Base-by-base conservation (phyloP, 768 basidiomycete genomes). In the Pisolithus tinctorius region DNA sequence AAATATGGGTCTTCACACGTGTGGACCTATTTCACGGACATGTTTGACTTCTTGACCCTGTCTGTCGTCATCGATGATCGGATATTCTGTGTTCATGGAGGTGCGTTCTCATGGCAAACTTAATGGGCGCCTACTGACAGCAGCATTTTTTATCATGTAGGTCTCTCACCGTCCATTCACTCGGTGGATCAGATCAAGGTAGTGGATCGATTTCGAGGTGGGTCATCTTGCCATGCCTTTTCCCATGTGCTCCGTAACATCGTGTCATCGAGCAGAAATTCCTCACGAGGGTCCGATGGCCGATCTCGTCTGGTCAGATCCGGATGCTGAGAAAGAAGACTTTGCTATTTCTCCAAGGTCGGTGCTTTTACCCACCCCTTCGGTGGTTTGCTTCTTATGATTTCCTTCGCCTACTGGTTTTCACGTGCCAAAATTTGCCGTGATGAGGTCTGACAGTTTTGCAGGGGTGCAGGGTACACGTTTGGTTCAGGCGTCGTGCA, bases 261-360 rank as follows among this genome's bases (percentile, higher is more conserved):
- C 58, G 60, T 62, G 48, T 45, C 52, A 57, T 39, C 51, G 52
- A 17, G 23, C 63, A 93, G 96, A 99, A 75, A 98, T 99, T 52
- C 96, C 96, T 40, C 96, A 98, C 61, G 96, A 99, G 69, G 96
- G 96, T 4, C 95, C 96, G 26, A 98, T 99, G 93, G 95, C 95
- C 11, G 96, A 99, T 78, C 80, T 99, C 27, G 96, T 99, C 2
- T 99, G 96, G 96, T 97, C 94, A 42, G 96, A 99, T 78, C 96
- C 96, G 34, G 96, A 99, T 71, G 83, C 92, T 36, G 96, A 99
- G 69, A 99, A 98, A 68, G 96, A 98, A 68, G 96, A 98, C 63
- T 99, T 98, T 66, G 95, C 96, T 27, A 98, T 99, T 70, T 96
- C 93, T 53, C 95, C 95, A 51, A 82, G 95, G 93, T 95, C 56